Conservation (phyloP, 2,329 filamentous ascomycete genomes). For the Aspergillus phoenicis region DNA sequence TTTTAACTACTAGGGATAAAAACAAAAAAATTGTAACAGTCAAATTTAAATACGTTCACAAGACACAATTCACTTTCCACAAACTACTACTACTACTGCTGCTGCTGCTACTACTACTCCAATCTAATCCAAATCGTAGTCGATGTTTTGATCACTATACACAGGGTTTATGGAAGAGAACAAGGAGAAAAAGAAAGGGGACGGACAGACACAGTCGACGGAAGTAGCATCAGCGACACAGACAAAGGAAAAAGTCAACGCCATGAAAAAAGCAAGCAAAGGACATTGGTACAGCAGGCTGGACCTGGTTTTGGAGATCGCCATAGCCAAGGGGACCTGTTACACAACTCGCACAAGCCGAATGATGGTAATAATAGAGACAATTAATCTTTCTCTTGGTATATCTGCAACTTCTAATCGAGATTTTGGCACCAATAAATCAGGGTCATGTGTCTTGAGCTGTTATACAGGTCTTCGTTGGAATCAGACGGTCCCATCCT, state of each 20-base stretch:
- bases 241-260: slow-evolving; percentile 36
- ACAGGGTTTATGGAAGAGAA: slow-evolving; percentile 16
- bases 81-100: not conserved
- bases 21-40: no score
- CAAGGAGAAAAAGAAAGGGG: slow-evolving; percentile 27
- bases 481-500: slow-evolving; percentile 11
- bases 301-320: slow-evolving; percentile 4
- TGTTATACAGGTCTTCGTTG: slow-evolving; percentile 23
- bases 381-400: slow-evolving; percentile 4
- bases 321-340: slow-evolving; percentile 10
- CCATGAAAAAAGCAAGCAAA: slow-evolving; percentile 30
- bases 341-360: slow-evolving; percentile 11
- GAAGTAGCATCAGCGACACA: slow-evolving; percentile 7
- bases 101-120: not conserved
- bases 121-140: not conserved
- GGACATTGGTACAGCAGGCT: slow-evolving; percentile 21
- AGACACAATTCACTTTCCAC: not conserved
- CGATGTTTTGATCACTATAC: slow-evolving; percentile 23
- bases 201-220: not conserved
- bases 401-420: slow-evolving; percentile 6
- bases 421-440: not conserved
- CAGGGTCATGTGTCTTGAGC: slow-evolving; percentile 3
- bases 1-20: no score
- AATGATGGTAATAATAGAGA: not conserved
- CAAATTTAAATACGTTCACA: not conserved